These are phyloP conservation scores for Boletus vermiculosoides DNA, from an alignment of 768 basidiomycete species.

Conservation along the genomic window DNA sequence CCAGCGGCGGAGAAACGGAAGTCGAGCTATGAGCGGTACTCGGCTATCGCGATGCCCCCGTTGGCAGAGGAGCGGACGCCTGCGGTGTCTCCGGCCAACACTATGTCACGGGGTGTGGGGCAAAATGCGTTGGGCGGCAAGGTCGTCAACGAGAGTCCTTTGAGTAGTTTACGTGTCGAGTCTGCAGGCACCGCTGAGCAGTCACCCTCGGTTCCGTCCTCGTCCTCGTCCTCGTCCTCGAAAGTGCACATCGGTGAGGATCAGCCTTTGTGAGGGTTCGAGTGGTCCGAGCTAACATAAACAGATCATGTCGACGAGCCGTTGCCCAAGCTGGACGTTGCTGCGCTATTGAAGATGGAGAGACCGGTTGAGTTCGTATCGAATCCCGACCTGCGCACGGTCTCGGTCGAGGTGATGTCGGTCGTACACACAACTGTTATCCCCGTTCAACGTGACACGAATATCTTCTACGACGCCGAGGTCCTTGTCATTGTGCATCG, in stretches of 20 bases:
- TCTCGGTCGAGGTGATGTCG: slow-evolving; percentile 73
- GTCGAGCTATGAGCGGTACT: slow-evolving; percentile 68
- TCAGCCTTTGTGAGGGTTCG: not conserved
- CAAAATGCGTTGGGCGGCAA: slow-evolving; percentile 2
- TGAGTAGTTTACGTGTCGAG: slow-evolving; percentile 9
- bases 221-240: slow-evolving; percentile 1
- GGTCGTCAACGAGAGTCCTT: slow-evolving; percentile 12
- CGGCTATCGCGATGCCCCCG: slow-evolving; percentile 59
- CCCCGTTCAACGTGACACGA: slow-evolving; percentile 42
- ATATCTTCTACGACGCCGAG: slow-evolving; percentile 75
- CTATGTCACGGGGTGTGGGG: slow-evolving; percentile 41
- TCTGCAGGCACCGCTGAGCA: not conserved
- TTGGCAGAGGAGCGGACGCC: slow-evolving; percentile 69
- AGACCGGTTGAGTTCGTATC: slow-evolving; percentile 13
- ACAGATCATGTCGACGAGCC: slow-evolving; percentile 43
- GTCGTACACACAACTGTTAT: slow-evolving; percentile 52
- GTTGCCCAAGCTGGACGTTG: slow-evolving; percentile 50
- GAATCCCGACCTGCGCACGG: slow-evolving; percentile 44
- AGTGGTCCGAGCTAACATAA: not conserved
- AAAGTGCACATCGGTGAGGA: slow-evolving; percentile 37
- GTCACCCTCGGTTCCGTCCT: not conserved
- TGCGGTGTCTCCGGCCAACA: slow-evolving; percentile 49
- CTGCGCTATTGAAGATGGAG: slow-evolving; percentile 39
- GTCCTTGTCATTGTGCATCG: slow-evolving; percentile 67
- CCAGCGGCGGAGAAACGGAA: slow-evolving; percentile 53